Conservation (phyloP, 257 asterid species). For the Capsicum rhomboideum region DNA sequence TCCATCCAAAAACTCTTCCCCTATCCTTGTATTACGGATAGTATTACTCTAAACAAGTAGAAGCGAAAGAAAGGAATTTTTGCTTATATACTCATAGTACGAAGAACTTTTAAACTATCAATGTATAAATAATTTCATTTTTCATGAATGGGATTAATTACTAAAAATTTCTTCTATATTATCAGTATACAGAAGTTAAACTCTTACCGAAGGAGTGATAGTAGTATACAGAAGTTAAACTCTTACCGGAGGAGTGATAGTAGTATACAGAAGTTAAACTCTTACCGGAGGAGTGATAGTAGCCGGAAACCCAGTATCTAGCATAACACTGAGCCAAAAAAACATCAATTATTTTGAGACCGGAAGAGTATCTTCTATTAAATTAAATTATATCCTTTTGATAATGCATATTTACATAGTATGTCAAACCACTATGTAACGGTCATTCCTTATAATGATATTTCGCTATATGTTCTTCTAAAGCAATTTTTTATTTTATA, state of each 20-base stretch:
- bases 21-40: neutral
- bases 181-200: too few relatives aligned
- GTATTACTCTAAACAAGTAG: neutral
- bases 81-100: neutral
- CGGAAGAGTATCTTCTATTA: too few relatives aligned
- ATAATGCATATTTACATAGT: too few relatives aligned
- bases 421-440: too few relatives aligned
- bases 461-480: too few relatives aligned
- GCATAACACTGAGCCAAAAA: slow-evolving; percentile 38
- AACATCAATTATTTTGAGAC: too few relatives aligned
- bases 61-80: neutral
- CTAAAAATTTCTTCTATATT: neutral
- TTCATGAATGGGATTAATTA: neutral
- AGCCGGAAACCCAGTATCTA: slow-evolving; percentile 37
- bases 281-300: slow-evolving; percentile 24
- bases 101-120: neutral
- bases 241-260: too few relatives aligned
- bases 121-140: neutral
- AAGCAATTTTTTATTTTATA: too few relatives aligned
- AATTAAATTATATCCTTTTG: too few relatives aligned
- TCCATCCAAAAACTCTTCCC: neutral
- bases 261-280: neutral
- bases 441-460: too few relatives aligned
- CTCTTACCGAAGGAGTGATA: too few relatives aligned
- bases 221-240: too few relatives aligned